Evolutionary conservation across 371 early-diverging fungal genomes (phyloP).

Genomic region (Apophysomyces variabilis): DNA sequence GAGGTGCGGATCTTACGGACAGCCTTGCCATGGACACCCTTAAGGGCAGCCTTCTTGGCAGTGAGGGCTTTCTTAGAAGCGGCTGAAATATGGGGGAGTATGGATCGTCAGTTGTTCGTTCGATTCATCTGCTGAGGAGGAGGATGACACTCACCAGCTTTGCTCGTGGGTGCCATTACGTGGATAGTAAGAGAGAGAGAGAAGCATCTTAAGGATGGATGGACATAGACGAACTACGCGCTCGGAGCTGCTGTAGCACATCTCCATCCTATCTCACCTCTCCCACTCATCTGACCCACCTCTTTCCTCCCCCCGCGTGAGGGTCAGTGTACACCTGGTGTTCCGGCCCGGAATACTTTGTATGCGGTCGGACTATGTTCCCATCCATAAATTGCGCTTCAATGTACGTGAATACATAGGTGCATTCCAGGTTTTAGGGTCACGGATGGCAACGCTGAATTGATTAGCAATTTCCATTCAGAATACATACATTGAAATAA

Average conservation of each 20-base stretch:
- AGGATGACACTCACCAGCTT: constrained; percentile 9
- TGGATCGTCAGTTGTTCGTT: neutral
- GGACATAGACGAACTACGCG: constrained; percentile 2
- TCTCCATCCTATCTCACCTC: neutral
- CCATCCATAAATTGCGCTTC: no score
- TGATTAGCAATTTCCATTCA: no score
- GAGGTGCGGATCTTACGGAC: constrained; percentile 86
- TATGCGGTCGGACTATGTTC: no score
- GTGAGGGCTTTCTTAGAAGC: constrained; percentile 72
- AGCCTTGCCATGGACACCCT: constrained; percentile 80
- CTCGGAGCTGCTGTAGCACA: neutral
- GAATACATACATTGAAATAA: no score
- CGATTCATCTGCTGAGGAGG: neutral
- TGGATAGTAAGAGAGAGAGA: constrained; percentile 3
- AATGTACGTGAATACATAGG: no score
- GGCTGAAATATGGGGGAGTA: constrained; percentile 30
- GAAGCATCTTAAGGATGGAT: neutral
- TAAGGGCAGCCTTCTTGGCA: constrained; percentile 87
- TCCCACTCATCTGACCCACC: no score
- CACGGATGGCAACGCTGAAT: no score
- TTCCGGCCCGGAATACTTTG: no score
- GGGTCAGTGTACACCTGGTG: no score
- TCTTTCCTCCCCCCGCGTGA: no score
- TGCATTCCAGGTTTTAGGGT: no score
- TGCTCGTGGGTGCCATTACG: constrained; percentile 9